These are phyloP conservation scores for Piromyces finnis DNA, from an alignment of 192 early-diverging fungal genomes.

Conservation along the genomic window DNA sequence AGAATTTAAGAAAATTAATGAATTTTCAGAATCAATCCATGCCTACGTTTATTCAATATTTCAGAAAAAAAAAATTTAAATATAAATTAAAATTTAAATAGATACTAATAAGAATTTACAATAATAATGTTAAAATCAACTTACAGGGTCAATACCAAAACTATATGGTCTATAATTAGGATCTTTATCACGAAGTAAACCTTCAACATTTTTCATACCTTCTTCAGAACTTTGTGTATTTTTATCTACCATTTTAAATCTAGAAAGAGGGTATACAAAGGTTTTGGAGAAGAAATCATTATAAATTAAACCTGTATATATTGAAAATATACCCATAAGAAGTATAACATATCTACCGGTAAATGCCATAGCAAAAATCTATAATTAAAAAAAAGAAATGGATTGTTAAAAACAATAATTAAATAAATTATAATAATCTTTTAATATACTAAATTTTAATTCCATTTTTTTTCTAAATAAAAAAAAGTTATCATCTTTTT, in stretches of 20 bases:
- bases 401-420: no score
- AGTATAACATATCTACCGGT: conserved; percentile 93
- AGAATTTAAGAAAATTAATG: conserved; percentile 86
- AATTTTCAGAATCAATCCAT: conserved; percentile 90
- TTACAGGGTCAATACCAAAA: conserved; percentile 59
- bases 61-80: no score
- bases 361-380: conserved; percentile 78
- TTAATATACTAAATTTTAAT: no score
- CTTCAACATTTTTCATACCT: conserved; percentile 34
- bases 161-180: background rate
- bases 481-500: no score
- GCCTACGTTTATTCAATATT: conserved; percentile 16
- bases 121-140: background rate
- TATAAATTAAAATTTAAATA: no score
- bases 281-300: conserved; percentile 92
- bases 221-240: conserved; percentile 34
- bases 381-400: background rate
- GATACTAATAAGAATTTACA: no score
- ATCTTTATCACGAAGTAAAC: conserved; percentile 31
- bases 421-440: no score
- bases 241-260: conserved; percentile 59
- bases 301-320: conserved; percentile 93
- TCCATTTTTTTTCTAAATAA: no score
- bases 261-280: conserved; percentile 49
- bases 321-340: conserved; percentile 93